Base-by-base conservation (phyloP, 2,329 filamentous ascomycete genomes). In the Paecilomyces dactylethromorphus region DNA sequence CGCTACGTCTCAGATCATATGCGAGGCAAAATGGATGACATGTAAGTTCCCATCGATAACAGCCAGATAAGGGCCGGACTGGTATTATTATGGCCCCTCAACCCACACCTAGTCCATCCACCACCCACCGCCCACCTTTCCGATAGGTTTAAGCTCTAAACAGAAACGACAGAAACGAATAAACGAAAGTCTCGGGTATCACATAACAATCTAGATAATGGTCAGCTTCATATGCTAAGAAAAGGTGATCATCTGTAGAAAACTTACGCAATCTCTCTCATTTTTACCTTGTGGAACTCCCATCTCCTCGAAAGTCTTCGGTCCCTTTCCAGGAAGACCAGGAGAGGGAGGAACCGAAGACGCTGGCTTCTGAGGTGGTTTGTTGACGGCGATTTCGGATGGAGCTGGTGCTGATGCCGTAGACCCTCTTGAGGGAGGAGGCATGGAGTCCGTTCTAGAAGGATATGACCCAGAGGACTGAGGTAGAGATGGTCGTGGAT, bases 261-360 rank as follows among this genome's bases (percentile, higher is more conserved):
- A 22, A 79, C 84, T 79, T 85, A 97, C 92, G 80, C 93, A 99
- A 76, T 97, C 92, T 65, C 85, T 84, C n/a, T 96, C 90, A 62
- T 87, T 84, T 75, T 94, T 92, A 54, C 82, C 87, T 68, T 87
- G 84, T 6, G 92, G 91, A 66, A 99, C 93, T 45, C 94, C 94
- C 94, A 99, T 99, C 71, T 95, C 92, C 71, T 97, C 93, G 73
- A 99, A 99, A 0, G 94, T 97, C 67, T 94, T 91, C 0, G 94
- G 93, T 11, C 93, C 94, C 70, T 92, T 90, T 55, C 82, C 83
- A 32, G 84, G 79, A 53, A 78, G 72, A 62, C 74, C 76, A 50
- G 62, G 57, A 49, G 59, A 59, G 49, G 58, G 53, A 26, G 68
- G 59, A 56, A 69, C 68, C 18, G 72, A 61, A 35, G 65, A 64